Base-by-base conservation (phyloP, 2,329 filamentous ascomycete species). In the Fusarium phyllophilum region DNA sequence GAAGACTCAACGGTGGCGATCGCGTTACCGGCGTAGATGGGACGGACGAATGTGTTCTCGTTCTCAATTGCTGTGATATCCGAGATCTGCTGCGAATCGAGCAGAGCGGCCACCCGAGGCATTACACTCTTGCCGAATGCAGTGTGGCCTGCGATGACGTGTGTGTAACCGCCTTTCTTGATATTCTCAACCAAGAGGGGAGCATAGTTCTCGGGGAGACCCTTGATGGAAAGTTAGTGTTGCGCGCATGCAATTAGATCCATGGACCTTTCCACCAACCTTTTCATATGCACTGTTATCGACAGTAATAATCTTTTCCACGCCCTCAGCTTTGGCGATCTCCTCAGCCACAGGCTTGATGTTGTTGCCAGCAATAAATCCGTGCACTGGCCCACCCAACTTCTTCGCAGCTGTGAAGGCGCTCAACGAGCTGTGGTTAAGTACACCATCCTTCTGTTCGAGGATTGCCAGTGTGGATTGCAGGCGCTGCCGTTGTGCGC, bases 1-100 rank as follows among this genome's bases (percentile, higher is more conserved):
- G 89, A 90, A 6, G 95, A 97, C 84, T 98, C 94, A 67, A 99
- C 95, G 15, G 96, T 99, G 41, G 97, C 90, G 80, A 99, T 97
- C 54, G 96, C 96, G 81, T 99, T 99, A 62, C 96, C 96, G 66
- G 96, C 96, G 83, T 99, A 99, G 80, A 99, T 98, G 34, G 96
- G 96, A 65, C 96, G 93, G 62, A 98, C 93, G 79, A 99, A 99
- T 18, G 94, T 98, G 82, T 96, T 95, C 83, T 97, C 95, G 83
- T 90, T 90, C 83, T 98, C 91, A 80, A 99, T 93, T 3, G 85
- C 88, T 24, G 91, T 98, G 76, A 98, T 93, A 82, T 99, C 96
- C 49, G 95, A 97, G 70, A 99, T 91, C 81, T 97, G 95, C 85
- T 98, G 95, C 41, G 92, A 91, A 82, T 99, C 96, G 67, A 99